Percentiles rank a stretch among this genome's conserved stretches.
phyloP scores from a whole-genome alignment of 192 early-diverging fungal species.

The Backusella luteola region DNA sequence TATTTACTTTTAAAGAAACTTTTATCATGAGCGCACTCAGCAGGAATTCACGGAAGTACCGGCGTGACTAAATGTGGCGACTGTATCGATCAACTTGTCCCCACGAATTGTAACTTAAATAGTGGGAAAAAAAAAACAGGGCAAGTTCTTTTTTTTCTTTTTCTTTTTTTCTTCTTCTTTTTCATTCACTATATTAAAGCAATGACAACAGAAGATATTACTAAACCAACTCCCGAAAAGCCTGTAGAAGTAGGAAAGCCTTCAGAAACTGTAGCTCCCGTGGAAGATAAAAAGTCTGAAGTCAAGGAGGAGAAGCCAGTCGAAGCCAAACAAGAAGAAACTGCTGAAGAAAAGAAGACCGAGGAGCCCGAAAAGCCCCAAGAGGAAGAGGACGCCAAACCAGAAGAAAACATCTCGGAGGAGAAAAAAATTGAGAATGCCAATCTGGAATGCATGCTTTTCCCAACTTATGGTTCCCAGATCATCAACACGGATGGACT shows the following conservation, averaged over 20 bases:
- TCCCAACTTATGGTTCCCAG: constrained; percentile 29
- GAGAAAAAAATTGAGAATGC: not conserved
- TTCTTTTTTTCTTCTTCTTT: not conserved
- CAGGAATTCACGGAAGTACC: not conserved
- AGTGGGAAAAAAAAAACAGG: not conserved
- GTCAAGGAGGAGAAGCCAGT: too few species aligned
- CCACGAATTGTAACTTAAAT: not conserved
- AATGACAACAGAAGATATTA: not conserved
- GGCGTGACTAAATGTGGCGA: not conserved
- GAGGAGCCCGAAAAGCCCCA: not conserved
- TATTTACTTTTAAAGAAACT: not conserved
- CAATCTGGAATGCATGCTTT: constrained; percentile 29
- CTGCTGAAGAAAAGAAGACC: not conserved
- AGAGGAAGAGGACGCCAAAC: not conserved
- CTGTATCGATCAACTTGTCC: not conserved
- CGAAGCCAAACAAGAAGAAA: not conserved
- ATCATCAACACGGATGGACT: not conserved
- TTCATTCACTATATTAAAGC: not conserved
- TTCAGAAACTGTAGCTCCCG: not conserved
- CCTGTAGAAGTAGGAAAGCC: not conserved
- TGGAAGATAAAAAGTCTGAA: not conserved
- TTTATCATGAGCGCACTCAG: constrained; percentile 4
- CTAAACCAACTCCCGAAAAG: not conserved
- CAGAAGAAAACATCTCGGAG: not conserved
- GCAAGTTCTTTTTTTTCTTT: not conserved